Evolutionary conservation across 2,329 filamentous ascomycete genomes (phyloP), one percentile per base, ranked within the genome.

Genomic region (Byssothecium circinans): DNA sequence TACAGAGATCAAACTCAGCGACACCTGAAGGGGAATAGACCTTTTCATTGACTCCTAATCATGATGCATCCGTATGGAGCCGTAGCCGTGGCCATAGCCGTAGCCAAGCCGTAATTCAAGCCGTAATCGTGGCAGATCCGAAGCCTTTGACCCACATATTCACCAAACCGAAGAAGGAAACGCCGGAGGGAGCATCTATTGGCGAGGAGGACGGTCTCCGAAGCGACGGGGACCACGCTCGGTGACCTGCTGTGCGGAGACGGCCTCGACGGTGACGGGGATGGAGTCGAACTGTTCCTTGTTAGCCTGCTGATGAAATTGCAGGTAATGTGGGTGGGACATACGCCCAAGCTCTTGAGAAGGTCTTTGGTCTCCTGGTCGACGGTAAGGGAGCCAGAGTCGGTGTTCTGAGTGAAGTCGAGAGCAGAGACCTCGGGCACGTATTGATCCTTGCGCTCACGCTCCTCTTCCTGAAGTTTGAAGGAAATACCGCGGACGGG

Each of bases 401-500:
- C 94, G 75, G 84, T 85, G 81, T 88, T 90, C 84, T 96, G 90
- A 73, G 87, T 86, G 82, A 96, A 95, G 84, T 99, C 94, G 75
- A 99, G 88, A 74, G 94, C 94, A 54, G 95, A 99, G 69, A 99
- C 84, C 81, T 99, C 94, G 73, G 94, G 94, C 63, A 99, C 94
- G 83, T 96, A 99, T 84, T 99, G 94, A 83, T 99, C 94, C 89
- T 99, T 99, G 77, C 94, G 88, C 83, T 99, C 94, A 85, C 94
- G 90, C 87, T 99, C 94, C 84, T 99, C 94, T 83, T 99, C 94
- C 82, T 99, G 94, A 55, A 99, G 89, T 86, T 99, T 99, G 91
- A 99, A 99, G 79, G 95, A 99, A 81, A 99, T 99, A 83, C 94
- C 94, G 71, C 94, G 95, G 79, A 99, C 94, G 63, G 94, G 94